Percentiles rank a stretch among this genome's conserved stretches.
Conservation (phyloP, 805 yeast species). For the Cyberlindnera mississippiensis region DNA sequence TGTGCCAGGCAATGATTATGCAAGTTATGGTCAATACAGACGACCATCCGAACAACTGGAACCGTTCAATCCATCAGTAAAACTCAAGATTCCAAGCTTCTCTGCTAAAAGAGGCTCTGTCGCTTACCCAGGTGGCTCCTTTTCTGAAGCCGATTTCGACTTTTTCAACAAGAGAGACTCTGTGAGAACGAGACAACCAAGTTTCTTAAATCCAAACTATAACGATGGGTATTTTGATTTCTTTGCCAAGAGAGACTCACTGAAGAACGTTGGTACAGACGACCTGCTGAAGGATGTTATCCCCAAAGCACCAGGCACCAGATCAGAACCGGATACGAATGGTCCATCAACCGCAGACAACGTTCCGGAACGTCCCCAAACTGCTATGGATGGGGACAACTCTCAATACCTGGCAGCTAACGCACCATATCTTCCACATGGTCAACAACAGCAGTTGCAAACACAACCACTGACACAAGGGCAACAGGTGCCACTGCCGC, state of each 20-base stretch:
- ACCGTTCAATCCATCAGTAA: conserved; percentile 39
- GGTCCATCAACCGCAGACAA: conserved; percentile 8
- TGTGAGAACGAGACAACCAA: conserved; percentile 26
- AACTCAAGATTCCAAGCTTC: conserved; percentile 27
- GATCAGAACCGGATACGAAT: conserved; percentile 23
- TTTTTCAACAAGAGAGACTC: conserved; percentile 27
- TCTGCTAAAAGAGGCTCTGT: conserved; percentile 17
- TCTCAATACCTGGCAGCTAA: conserved; percentile 2
- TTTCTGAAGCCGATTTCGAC: conserved; percentile 23
- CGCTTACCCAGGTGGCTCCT: conserved; percentile 14
- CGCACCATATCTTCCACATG: conserved; percentile 5
- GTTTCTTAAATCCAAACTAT: conserved; percentile 23
- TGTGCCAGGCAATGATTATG: conserved; percentile 19
- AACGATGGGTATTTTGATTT: conserved; percentile 27
- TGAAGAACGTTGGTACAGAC: conserved; percentile 19
- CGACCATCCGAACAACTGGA: conserved; percentile 50
- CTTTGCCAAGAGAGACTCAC: conserved; percentile 28
- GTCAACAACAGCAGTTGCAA: conserved; percentile 7
- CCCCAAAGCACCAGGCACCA: conserved; percentile 19
- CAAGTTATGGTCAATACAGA: conserved; percentile 27
- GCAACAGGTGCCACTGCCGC: conserved; percentile 8
- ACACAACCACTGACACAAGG: conserved; percentile 6
- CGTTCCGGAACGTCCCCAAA: conserved; percentile 12
- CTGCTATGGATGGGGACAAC: conserved; percentile 10
- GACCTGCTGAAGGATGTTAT: conserved; percentile 14